Evolutionary conservation across 2,329 filamentous ascomycete genomes (phyloP).

Genomic region (Fusarium luffae): DNA sequence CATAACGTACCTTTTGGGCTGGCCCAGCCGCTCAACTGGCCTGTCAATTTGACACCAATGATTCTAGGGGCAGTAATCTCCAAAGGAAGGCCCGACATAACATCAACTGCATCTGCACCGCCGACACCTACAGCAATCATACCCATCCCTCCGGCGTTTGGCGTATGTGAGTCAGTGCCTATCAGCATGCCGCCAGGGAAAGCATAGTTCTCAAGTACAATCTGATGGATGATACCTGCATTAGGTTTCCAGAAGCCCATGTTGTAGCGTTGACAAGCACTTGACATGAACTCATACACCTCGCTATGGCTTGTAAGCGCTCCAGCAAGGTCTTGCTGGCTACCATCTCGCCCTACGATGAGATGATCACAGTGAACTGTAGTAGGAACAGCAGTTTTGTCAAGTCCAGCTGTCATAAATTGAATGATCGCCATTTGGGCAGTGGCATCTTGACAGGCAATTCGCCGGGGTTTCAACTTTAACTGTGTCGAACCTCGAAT

Average conservation of each 20-base stretch:
- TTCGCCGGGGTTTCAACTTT: constrained; percentile 95
- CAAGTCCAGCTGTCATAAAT: constrained; percentile 96
- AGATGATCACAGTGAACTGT: constrained; percentile 99
- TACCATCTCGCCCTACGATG: constrained; percentile 94
- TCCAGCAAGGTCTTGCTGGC: constrained; percentile 84
- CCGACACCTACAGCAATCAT: constrained; percentile 97
- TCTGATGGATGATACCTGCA: constrained; percentile 96
- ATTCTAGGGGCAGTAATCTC: constrained; percentile 97
- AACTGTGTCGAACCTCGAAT: constrained; percentile 90
- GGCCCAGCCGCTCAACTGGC: constrained; percentile 87
- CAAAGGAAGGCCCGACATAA: constrained; percentile 95
- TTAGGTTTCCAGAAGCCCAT: constrained; percentile 96
- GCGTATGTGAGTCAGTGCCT: constrained; percentile 96
- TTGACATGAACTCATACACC: constrained; percentile 97
- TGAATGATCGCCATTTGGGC: constrained; percentile 98
- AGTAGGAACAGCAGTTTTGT: constrained; percentile 89
- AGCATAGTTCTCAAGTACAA: constrained; percentile 97
- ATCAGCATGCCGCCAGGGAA: constrained; percentile 99
- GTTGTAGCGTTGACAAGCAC: constrained; percentile 87
- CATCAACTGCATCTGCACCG: constrained; percentile 96
- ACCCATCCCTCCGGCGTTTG: constrained; percentile 91
- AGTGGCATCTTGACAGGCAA: constrained; percentile 98
- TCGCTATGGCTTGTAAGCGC: constrained; percentile 94
- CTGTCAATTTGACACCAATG: constrained; percentile 84
- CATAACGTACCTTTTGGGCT: constrained; percentile 4